Evolutionary conservation across 352 stramenopile genomes (phyloP).

Genomic region (Plasmopara muralis): DNA sequence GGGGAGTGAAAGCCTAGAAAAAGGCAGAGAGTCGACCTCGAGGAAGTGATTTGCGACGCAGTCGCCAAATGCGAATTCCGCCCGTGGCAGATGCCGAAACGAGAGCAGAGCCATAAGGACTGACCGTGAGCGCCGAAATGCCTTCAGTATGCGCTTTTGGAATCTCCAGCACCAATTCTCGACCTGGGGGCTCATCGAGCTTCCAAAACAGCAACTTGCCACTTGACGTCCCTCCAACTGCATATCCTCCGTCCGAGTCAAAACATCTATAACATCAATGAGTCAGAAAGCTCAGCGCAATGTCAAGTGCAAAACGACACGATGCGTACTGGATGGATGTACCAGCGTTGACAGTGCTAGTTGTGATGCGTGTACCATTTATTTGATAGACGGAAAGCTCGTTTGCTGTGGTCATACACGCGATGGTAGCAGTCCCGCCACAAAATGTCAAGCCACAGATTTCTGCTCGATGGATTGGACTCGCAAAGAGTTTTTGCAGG

Average conservation of each 20-base stretch:
- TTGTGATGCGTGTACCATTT: slow-evolving; percentile 51
- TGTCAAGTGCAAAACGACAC: background rate
- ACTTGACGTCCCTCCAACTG: slow-evolving; percentile 61
- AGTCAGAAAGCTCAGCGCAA: background rate
- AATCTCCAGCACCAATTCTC: slow-evolving; percentile 69
- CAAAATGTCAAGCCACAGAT: slow-evolving; percentile 64
- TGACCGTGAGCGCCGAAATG: slow-evolving; percentile 60
- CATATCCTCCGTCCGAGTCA: slow-evolving; percentile 72
- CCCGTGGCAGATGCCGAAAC: slow-evolving; percentile 56
- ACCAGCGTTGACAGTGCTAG: slow-evolving; percentile 53
- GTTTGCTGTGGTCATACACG: slow-evolving; percentile 61
- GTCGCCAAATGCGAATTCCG: slow-evolving; percentile 69
- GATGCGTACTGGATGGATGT: slow-evolving; percentile 46
- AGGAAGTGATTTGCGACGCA: slow-evolving; percentile 51
- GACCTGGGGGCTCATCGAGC: slow-evolving; percentile 54
- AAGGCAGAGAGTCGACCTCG: slow-evolving; percentile 49
- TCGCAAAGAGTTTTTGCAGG: slow-evolving; percentile 52
- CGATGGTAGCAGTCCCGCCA: slow-evolving; percentile 39
- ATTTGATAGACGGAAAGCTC: slow-evolving; percentile 63
- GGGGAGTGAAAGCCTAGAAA: slow-evolving; percentile 27
- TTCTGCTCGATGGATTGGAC: slow-evolving; percentile 45
- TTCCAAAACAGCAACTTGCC: slow-evolving; percentile 82
- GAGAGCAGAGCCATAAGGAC: slow-evolving; percentile 44
- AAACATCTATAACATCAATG: slow-evolving; percentile 42
- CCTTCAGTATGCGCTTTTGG: slow-evolving; percentile 56